Percentiles rank a stretch among this genome's conserved stretches.
Evolutionary conservation across 164 flowering plant genomes (phyloP).

Genomic region (Euptelea pleiosperma): DNA sequence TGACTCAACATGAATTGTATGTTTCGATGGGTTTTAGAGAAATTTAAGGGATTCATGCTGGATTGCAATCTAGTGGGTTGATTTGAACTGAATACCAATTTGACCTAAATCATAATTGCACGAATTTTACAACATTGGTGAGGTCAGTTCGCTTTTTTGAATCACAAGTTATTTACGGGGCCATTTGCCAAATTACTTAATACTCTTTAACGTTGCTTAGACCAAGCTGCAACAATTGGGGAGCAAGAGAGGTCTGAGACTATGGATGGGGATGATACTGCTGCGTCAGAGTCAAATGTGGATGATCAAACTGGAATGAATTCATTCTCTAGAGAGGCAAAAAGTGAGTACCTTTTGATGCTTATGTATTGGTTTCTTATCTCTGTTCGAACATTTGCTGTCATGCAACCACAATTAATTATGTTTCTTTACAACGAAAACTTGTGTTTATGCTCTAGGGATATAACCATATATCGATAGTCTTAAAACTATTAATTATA

Average conservation of each 20-base stretch:
- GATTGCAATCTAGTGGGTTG: no score
- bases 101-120: background rate
- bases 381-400: background rate
- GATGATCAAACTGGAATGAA: conserved; percentile 32
- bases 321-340: conserved; percentile 23
- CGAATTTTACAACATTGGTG: background rate
- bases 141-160: background rate
- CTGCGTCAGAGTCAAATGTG: conserved; percentile 31
- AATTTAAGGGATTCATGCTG: no score
- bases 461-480: background rate
- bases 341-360: conserved; percentile 29
- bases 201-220: conserved; percentile 39
- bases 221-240: conserved; percentile 30
- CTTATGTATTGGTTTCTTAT: background rate
- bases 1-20: no score
- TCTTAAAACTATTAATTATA: background rate
- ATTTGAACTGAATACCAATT: no score
- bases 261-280: conserved; percentile 30
- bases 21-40: no score
- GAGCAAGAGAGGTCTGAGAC: conserved; percentile 37
- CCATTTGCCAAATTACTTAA: background rate
- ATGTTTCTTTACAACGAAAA: no score
- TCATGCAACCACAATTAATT: background rate
- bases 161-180: background rate
- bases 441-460: no score